Percentiles rank a stretch among this genome's conserved stretches.
Evolutionary conservation across 345 rosid species (phyloP).

Genomic region (Eutrema heterophyllum): DNA sequence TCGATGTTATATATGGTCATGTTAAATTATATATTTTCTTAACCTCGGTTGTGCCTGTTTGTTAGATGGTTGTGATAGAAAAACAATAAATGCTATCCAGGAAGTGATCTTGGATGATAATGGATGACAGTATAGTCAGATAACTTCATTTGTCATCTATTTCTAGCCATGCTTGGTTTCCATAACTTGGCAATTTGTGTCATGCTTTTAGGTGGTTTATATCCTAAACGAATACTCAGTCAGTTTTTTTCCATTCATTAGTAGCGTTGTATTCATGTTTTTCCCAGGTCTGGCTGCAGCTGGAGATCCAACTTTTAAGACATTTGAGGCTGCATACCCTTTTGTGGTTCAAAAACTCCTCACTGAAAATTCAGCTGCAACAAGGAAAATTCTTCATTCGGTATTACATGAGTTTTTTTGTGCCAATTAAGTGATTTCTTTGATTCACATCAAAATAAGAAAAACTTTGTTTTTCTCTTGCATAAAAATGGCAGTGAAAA

Average conservation of each 20-base stretch:
- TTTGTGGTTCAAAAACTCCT: constrained; percentile 80
- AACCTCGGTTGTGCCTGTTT: background rate
- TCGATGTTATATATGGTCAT: background rate
- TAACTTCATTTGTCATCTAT: background rate
- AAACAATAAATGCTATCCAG: background rate
- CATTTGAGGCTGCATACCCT: constrained; percentile 95
- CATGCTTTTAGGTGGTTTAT: constrained; percentile 4
- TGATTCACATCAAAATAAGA: background rate
- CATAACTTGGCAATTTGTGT: background rate
- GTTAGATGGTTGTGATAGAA: background rate
- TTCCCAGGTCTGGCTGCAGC: constrained; percentile 78
- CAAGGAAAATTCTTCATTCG: constrained; percentile 77
- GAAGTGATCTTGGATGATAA: background rate
- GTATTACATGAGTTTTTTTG: constrained; percentile 30
- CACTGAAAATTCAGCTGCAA: constrained; percentile 65
- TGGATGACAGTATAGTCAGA: background rate
- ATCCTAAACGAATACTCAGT: background rate
- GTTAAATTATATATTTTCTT: background rate
- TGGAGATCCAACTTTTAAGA: constrained; percentile 77
- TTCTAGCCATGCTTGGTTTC: constrained; percentile 2
- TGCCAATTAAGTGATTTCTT: background rate
- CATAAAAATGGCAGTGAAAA: background rate
- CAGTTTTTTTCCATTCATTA: background rate
- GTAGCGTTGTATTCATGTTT: constrained; percentile 11
- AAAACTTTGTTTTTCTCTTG: background rate